These are phyloP conservation scores for Trametes cubensis DNA, from an alignment of 768 basidiomycete species.

Conservation along the genomic window DNA sequence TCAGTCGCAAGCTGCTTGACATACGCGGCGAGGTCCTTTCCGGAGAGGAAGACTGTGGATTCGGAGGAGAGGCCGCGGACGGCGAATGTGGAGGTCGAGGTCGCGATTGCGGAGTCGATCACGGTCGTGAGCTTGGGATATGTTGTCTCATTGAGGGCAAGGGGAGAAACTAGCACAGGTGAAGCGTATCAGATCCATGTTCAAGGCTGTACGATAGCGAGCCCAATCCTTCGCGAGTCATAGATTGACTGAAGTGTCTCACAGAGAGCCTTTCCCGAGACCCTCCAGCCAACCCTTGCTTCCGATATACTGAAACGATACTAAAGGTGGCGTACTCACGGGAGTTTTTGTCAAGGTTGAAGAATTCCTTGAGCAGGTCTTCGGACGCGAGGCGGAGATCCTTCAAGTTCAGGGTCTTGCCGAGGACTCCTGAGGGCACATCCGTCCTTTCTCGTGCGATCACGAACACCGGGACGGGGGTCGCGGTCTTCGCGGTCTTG, in stretches of 20 bases:
- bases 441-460: slow-evolving; percentile 87
- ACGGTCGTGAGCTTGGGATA: slow-evolving; percentile 76
- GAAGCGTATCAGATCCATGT: slow-evolving; percentile 18
- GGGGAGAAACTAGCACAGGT: slow-evolving; percentile 68
- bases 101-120: slow-evolving; percentile 77
- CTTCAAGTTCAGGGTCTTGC: slow-evolving; percentile 81
- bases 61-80: slow-evolving; percentile 74
- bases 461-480: slow-evolving; percentile 83
- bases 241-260: too few relatives aligned
- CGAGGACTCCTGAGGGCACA: slow-evolving; percentile 74
- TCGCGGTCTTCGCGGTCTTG: slow-evolving; percentile 89
- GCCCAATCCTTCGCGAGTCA: too few relatives aligned
- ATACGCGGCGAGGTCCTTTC: slow-evolving; percentile 73
- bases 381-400: slow-evolving; percentile 85
- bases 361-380: slow-evolving; percentile 85
- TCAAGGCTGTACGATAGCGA: background rate
- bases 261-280: too few relatives aligned
- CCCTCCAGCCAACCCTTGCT: background rate
- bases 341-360: slow-evolving; percentile 82
- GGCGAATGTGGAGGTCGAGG: slow-evolving; percentile 68
- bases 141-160: slow-evolving; percentile 65
- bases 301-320: background rate
- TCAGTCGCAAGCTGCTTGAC: slow-evolving; percentile 71
- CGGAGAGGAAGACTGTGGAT: slow-evolving; percentile 77
- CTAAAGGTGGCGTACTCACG: slow-evolving; percentile 52